Evolutionary conservation across 345 rosid genomes (phyloP), one percentile per base, ranked within the genome.

Genomic region (Ceriops decandra): DNA sequence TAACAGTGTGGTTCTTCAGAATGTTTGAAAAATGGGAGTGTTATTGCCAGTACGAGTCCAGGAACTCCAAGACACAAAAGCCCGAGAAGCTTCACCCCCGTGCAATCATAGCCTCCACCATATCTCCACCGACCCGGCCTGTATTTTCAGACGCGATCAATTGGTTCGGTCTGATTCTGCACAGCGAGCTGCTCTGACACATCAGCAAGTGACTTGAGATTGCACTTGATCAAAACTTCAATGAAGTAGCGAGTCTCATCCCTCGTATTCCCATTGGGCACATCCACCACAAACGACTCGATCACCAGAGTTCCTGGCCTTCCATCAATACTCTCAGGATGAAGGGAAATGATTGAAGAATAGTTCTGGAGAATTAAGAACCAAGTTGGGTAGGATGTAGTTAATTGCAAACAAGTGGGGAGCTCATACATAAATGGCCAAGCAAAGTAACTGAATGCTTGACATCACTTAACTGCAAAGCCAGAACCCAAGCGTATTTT

Each of bases 201-300:
- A 69, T 83, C 86, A 10, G 95, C 81, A 72, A 91, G 76, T 0
- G 92, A 87, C 61, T 89, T 89, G 47, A 91, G 89, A 77, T 91
- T 91, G 85, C 92, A 89, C 62, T 80, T 82, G 54, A 91, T 86
- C 68, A 91, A 75, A 32, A 93, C 81, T 69, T 84, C 77, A 11
- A 88, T 91, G 17, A 91, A 91, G 83, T 83, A 91, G 77, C 95
- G 82, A 0, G 97, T 91, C 52, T 91, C 97, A 21, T 91, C 97
- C 72, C 71, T 77, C 10, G 97, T 89, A 77, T 91, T 91, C 31
- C 93, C 97, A 30, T 89, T 81, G n/a, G 97, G 97, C 68, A 89
- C 91, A 60, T 91, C 97, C 30, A 91, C 97, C 66, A 81, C 86
- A 72, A 87, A 54, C 1, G 59, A 54, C 59, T 54, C 59, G 3